These are phyloP conservation scores for Candida buenavistaensis DNA, from an alignment of 1,139 yeast genomes.

Conservation along the genomic window DNA sequence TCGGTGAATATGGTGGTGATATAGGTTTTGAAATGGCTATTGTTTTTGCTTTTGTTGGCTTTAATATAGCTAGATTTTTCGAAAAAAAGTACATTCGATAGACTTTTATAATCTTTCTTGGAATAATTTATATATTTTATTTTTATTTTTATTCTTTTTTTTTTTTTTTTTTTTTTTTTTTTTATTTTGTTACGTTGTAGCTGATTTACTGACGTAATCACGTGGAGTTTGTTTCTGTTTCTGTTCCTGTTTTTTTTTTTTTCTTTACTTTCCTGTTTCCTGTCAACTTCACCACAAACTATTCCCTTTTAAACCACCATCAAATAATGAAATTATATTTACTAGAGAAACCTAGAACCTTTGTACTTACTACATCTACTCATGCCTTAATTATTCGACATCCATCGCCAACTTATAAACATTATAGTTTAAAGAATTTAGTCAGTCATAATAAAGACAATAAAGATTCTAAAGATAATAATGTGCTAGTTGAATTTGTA, in stretches of 20 bases:
- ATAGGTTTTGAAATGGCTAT: constrained; percentile 82
- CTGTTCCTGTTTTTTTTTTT: too few relatives aligned
- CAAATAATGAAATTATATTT: constrained; percentile 49
- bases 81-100: constrained; percentile 77
- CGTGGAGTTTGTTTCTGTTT: too few relatives aligned
- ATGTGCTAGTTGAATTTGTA: constrained; percentile 54
- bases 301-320: too few relatives aligned
- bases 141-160: too few relatives aligned
- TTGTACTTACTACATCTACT: constrained; percentile 49
- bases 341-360: constrained; percentile 54
- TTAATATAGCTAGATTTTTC: constrained; percentile 60
- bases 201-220: too few relatives aligned
- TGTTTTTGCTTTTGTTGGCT: constrained; percentile 67
- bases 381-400: constrained; percentile 53
- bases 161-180: too few relatives aligned
- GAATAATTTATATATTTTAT: too few relatives aligned
- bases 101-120: too few relatives aligned
- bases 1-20: constrained; percentile 79
- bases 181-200: too few relatives aligned
- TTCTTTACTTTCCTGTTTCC: too few relatives aligned
- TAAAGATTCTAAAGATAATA: constrained; percentile 16
- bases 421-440: constrained; percentile 11
- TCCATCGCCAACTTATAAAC: constrained; percentile 34
- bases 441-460: constrained; percentile 10
- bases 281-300: too few relatives aligned